Base-by-base conservation (phyloP, 352 stramenopile genomes). In the Phytophthora agathidicida region DNA sequence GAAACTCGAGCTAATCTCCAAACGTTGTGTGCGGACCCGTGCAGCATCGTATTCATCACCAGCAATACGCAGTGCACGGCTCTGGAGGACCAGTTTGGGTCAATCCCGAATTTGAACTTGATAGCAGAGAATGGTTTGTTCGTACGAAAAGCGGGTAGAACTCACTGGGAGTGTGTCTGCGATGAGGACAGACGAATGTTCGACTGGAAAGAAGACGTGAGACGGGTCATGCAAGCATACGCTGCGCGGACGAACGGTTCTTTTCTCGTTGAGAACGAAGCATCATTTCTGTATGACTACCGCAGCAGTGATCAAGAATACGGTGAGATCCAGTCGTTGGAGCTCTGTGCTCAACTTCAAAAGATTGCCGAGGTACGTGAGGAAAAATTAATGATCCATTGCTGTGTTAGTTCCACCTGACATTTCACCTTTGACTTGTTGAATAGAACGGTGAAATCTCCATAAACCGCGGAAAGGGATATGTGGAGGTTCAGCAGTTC, bases 231-330 rank as follows among this genome's bases (percentile, higher is more conserved):
- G 96, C 83, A 98, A 62, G 91, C 98, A 7, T 99, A 99, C 71
- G 92, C 95, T 7, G 88, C 92, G 16, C 80, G 96, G 30, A 99
- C 98, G 7, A 98, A 99, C 69, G 97, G 98, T 13, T 98, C 97
- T 17, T 99, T 98, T 64, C 89, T 99, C 28, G 93, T 98, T 65
- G 84, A 97, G 52, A 99, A 97, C 22, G 96, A 98, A 47, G 98
- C 95, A 37, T 98, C 98, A 5, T 62, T 99, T 11, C 68, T 99
- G 23, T 99, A 98, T 77, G 96, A 99, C 71, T 99, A 98, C 65
- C 87, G 96, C 37, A 96, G 98, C 75, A 97, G 97, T 8, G 98
- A 99, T 71, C 96, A 96, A 45, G 98, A 99, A 60, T 99, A 99
- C 68, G 98, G 97, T 32, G 95, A 98, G 53, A 91, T 99, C 49